Percentiles rank a stretch among this genome's conserved stretches.
Conservation (phyloP, 2,329 filamentous ascomycete genomes). For the Stagonosporopsis vannaccii region DNA sequence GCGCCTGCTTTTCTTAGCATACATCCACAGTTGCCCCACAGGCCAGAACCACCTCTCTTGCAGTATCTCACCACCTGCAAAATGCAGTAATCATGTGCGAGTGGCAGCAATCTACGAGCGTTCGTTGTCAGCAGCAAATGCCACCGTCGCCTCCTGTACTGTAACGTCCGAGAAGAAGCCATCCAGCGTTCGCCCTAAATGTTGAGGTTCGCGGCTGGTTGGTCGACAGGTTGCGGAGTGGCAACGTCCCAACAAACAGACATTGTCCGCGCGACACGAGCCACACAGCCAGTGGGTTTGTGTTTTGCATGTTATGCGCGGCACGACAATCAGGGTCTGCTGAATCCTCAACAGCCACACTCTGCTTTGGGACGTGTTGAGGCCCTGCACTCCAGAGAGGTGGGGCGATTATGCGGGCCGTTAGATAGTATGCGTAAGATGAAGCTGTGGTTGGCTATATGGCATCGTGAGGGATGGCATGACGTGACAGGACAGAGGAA, state of each 20-base stretch:
- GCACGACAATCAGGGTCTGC: constrained; percentile 10
- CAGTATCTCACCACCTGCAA: not conserved
- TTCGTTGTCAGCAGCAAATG: not conserved
- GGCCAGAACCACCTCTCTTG: constrained; percentile 6
- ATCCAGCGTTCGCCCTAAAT: not conserved
- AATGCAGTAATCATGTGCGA: not conserved
- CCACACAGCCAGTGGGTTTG: constrained; percentile 1
- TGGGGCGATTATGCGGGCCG: constrained; percentile 11
- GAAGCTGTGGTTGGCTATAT: not conserved
- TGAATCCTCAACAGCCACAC: constrained; percentile 1
- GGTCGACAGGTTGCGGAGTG: not conserved
- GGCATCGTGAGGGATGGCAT: not conserved
- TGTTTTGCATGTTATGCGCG: constrained; percentile 12
- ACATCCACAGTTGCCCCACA: constrained; percentile 7
- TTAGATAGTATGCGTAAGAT: not conserved
- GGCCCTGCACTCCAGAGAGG: not conserved
- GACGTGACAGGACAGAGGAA: not conserved
- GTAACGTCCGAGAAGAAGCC: not conserved
- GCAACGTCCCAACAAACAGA: constrained; percentile 19
- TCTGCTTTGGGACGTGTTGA: constrained; percentile 17
- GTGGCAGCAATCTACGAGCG: not conserved
- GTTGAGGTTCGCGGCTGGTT: not conserved
- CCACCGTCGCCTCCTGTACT: not conserved
- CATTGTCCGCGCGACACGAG: not conserved
- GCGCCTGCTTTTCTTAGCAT: constrained; percentile 22